phyloP scores from a whole-genome alignment of 306 rosid species.

The Vigna radiata region DNA sequence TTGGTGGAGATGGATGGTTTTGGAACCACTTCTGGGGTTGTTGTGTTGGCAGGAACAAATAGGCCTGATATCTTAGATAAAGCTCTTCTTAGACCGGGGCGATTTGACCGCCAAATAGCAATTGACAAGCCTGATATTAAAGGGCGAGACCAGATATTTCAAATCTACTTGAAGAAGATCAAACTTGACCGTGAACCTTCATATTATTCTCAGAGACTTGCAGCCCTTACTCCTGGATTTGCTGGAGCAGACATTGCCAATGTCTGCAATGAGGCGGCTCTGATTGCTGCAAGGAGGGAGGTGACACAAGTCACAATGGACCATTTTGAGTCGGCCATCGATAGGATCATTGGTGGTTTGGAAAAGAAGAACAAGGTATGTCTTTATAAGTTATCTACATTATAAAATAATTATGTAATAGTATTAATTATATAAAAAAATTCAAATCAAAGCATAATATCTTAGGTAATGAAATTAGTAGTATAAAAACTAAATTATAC shows the following conservation, averaged over 20 bases:
- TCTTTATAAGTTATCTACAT: not conserved
- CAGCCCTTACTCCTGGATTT: conserved; percentile 98
- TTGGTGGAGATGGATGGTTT: conserved; percentile 99
- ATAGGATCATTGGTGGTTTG: conserved; percentile 94
- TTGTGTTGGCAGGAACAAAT: conserved; percentile 98
- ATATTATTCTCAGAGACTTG: conserved; percentile 88
- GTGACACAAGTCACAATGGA: conserved; percentile 68
- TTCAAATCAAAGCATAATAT: no score
- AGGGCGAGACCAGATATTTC: conserved; percentile 92
- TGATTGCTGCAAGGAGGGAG: conserved; percentile 90
- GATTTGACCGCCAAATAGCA: conserved; percentile 87
- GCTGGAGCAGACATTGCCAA: conserved; percentile 99
- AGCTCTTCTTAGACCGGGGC: conserved; percentile 91
- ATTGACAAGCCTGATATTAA: conserved; percentile 91
- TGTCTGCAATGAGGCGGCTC: conserved; percentile 96
- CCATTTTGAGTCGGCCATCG: conserved; percentile 91
- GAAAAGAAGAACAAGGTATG: conserved; percentile 96
- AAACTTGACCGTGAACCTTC: conserved; percentile 90
- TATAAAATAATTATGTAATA: no score
- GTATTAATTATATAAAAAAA: no score
- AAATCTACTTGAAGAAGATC: conserved; percentile 79
- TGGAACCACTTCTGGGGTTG: conserved; percentile 93
- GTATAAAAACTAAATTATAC: no score
- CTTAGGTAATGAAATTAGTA: no score
- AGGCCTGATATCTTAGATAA: conserved; percentile 96